Conservation (phyloP, 2,329 filamentous ascomycete species). For the Leptographium wingfieldii region DNA sequence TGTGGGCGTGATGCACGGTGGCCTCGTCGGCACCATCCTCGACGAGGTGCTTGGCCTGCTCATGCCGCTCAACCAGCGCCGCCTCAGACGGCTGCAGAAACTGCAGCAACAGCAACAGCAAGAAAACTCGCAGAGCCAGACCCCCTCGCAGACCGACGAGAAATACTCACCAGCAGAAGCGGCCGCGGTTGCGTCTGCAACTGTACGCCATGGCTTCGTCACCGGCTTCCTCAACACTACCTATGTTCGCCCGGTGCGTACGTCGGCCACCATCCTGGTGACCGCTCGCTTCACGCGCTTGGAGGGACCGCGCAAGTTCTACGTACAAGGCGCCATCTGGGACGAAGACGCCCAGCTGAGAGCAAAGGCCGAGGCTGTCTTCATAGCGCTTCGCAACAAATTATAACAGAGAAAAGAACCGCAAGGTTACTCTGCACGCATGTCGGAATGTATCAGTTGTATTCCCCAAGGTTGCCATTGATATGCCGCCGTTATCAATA, state of each 20-base stretch:
- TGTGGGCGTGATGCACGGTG: conserved; percentile 40
- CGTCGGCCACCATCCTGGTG: conserved; percentile 34
- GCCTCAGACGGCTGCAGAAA: not conserved
- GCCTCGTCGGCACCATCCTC: conserved; percentile 42
- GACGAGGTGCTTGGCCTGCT: conserved; percentile 45
- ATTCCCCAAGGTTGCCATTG: not conserved
- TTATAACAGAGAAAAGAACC: conserved; percentile 6
- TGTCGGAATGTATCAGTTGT: not conserved
- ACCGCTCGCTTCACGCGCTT: conserved; percentile 28
- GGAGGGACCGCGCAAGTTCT: conserved; percentile 42
- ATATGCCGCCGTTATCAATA: not conserved
- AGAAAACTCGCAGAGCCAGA: not conserved
- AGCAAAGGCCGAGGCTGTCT: conserved; percentile 41
- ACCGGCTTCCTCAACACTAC: conserved; percentile 43
- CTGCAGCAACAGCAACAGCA: not conserved
- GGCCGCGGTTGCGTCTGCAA: conserved; percentile 7
- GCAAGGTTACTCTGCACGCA: not conserved
- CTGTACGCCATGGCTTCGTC: conserved; percentile 20
- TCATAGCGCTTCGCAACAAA: conserved; percentile 15
- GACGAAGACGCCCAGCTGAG: conserved; percentile 33
- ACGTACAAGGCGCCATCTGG: conserved; percentile 33
- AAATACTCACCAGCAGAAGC: conserved; percentile 1
- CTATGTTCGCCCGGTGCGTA: conserved; percentile 39
- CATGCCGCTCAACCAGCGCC: conserved; percentile 26
- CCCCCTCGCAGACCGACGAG: not conserved